These are phyloP conservation scores for Brassica rapa DNA, from an alignment of 345 rosid species.

Conservation along the genomic window DNA sequence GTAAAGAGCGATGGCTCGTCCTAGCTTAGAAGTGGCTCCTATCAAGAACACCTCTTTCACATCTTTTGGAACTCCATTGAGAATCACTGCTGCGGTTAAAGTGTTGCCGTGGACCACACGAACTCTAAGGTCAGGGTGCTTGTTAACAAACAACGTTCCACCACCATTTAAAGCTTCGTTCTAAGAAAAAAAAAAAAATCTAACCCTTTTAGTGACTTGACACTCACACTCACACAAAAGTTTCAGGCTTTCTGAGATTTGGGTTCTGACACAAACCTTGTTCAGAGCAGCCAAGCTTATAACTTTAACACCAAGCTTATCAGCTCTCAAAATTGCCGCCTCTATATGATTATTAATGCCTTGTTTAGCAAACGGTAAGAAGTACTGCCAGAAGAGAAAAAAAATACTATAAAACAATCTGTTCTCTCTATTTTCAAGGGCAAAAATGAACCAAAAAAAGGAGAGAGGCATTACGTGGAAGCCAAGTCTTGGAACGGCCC, in stretches of 20 bases:
- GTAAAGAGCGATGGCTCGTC: slow-evolving; percentile 94
- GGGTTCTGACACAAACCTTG: slow-evolving; percentile 23
- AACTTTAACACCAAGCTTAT: slow-evolving; percentile 82
- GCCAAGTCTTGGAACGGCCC: slow-evolving; percentile 89
- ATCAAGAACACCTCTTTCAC: slow-evolving; percentile 84
- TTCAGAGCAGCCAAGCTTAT: slow-evolving; percentile 89
- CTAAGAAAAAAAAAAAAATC: slow-evolving; percentile 38
- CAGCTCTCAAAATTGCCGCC: slow-evolving; percentile 75
- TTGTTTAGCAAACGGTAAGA: slow-evolving; percentile 83
- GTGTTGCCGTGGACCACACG: slow-evolving; percentile 98
- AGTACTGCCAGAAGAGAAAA: slow-evolving; percentile 61
- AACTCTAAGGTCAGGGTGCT: slow-evolving; percentile 74
- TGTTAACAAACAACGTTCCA: slow-evolving; percentile 84
- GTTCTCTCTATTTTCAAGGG: slow-evolving; percentile 20
- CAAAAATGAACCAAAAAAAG: background rate
- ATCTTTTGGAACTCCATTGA: slow-evolving; percentile 69
- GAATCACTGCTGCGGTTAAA: slow-evolving; percentile 93
- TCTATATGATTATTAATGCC: slow-evolving; percentile 88
- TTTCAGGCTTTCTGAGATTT: background rate
- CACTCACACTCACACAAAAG: background rate
- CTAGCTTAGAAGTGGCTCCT: slow-evolving; percentile 98
- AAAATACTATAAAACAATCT: slow-evolving; percentile 3
- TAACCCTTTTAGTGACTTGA: slow-evolving; percentile 7
- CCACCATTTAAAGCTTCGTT: slow-evolving; percentile 97
- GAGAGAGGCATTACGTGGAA: slow-evolving; percentile 60